Percentiles rank a stretch among this genome's conserved stretches.
These are phyloP conservation scores for Schoenoplectus triqueter DNA, from an alignment of 202 grass and related monocot species.

Conservation along the genomic window DNA sequence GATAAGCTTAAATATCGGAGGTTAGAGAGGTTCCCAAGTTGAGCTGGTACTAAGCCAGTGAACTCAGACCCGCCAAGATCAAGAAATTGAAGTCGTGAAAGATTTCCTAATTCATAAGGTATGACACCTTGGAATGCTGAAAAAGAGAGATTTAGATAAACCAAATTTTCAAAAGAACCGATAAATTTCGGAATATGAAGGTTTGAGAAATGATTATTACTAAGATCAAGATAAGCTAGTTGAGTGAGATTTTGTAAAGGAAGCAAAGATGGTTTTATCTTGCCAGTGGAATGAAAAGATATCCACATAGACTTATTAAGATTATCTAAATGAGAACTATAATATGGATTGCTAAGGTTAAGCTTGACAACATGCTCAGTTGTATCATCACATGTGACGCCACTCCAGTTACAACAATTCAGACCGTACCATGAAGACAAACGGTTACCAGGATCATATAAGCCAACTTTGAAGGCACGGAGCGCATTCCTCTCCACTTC, in stretches of 20 bases:
- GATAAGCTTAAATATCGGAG: background rate
- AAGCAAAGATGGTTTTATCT: slow-evolving; percentile 10
- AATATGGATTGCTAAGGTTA: background rate
- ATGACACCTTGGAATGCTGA: background rate
- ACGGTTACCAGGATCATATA: background rate
- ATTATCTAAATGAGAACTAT: background rate
- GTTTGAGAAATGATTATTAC: background rate
- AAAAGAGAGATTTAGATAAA: slow-evolving; percentile 12
- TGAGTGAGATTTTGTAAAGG: background rate
- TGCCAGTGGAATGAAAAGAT: background rate
- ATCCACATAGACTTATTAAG: background rate
- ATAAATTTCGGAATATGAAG: background rate
- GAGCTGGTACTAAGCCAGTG: background rate
- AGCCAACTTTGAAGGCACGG: background rate
- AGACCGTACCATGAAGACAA: slow-evolving; percentile 44
- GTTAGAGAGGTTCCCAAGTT: background rate
- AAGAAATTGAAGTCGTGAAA: slow-evolving; percentile 8
- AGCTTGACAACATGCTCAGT: slow-evolving; percentile 46
- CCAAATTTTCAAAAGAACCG: background rate
- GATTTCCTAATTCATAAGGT: background rate
- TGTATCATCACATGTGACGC: slow-evolving; percentile 47
- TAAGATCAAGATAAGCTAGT: slow-evolving; percentile 30
- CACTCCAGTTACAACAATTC: slow-evolving; percentile 46
- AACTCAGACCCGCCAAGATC: background rate
- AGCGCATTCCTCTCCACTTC: background rate